A percentile compares a stretch with the other conserved stretches of the same genome.
Conservation (phyloP, 2,329 filamentous ascomycete species). For the Rhexocercosporidium sp. region DNA sequence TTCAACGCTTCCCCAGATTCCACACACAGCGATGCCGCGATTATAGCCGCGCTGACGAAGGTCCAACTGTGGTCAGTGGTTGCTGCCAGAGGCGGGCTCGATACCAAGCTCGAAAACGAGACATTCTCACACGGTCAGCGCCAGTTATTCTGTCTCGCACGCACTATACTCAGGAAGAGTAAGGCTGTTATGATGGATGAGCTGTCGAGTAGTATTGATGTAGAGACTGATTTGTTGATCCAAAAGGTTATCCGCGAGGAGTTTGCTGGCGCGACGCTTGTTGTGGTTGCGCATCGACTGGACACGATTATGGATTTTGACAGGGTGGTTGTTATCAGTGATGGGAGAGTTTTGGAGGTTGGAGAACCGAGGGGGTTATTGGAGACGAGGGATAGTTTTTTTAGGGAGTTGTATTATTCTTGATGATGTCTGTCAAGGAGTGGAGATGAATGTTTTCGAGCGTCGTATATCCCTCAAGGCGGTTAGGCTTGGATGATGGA, state of each 20-base stretch:
- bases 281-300: conserved; percentile 38
- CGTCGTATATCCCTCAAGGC: no score
- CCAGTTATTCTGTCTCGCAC: conserved; percentile 52
- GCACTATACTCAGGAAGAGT: conserved; percentile 47
- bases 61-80: conserved; percentile 44
- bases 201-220: conserved; percentile 43
- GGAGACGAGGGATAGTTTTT: neutral
- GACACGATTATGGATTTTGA: conserved; percentile 52
- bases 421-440: no score
- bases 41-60: conserved; percentile 50
- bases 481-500: no score
- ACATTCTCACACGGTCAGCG: conserved; percentile 67
- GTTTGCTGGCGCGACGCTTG: conserved; percentile 57
- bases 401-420: no score
- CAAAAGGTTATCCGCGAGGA: conserved; percentile 55
- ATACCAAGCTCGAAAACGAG: conserved; percentile 46
- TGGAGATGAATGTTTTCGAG: no score
- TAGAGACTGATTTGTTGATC: conserved; percentile 61
- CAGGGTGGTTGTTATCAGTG: conserved; percentile 45
- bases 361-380: conserved; percentile 1
- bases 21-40: conserved; percentile 45
- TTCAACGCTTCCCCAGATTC: conserved; percentile 54
- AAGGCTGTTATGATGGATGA: conserved; percentile 45
- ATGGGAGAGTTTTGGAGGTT: conserved; percentile 74
- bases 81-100: conserved; percentile 30